Conservation (phyloP, 2,329 filamentous ascomycete genomes). For the Fusarium zealandicum region DNA sequence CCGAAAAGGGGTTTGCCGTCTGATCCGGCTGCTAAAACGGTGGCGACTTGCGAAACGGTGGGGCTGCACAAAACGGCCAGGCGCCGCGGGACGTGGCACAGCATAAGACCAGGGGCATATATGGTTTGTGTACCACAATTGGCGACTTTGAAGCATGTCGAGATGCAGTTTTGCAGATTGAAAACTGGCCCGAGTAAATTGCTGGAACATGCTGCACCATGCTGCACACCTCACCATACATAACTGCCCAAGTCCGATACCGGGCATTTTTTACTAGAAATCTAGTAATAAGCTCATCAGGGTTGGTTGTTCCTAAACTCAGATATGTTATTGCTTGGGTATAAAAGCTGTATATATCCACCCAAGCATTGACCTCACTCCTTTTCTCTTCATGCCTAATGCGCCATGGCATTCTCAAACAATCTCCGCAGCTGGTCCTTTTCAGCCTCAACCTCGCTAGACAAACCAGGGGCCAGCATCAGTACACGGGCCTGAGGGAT, state of each 20-base stretch:
- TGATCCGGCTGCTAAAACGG: slow-evolving; percentile 8
- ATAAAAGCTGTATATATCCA: slow-evolving; percentile 1
- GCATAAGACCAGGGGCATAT: not conserved
- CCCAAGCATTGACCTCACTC: slow-evolving; percentile 26
- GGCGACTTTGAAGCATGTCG: no score
- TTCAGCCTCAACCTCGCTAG: slow-evolving; percentile 72
- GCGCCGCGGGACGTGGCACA: not conserved
- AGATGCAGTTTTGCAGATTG: no score
- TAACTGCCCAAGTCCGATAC: no score
- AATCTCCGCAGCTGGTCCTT: slow-evolving; percentile 73
- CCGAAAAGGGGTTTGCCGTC: slow-evolving; percentile 11
- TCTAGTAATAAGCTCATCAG: not conserved
- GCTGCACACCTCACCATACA: no score
- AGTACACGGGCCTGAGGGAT: slow-evolving; percentile 90
- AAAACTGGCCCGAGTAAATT: no score
- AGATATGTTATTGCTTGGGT: no score
- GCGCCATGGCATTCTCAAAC: slow-evolving; percentile 67
- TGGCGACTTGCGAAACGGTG: slow-evolving; percentile 5
- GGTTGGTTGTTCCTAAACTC: not conserved
- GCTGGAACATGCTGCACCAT: no score
- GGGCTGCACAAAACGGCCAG: slow-evolving; percentile 4
- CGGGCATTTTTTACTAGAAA: no score
- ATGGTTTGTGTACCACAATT: no score
- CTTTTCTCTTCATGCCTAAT: slow-evolving; percentile 35
- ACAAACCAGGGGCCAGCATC: slow-evolving; percentile 86